Conservation (phyloP, 371 early-diverging fungal species). For the Rhizopus sp. region DNA sequence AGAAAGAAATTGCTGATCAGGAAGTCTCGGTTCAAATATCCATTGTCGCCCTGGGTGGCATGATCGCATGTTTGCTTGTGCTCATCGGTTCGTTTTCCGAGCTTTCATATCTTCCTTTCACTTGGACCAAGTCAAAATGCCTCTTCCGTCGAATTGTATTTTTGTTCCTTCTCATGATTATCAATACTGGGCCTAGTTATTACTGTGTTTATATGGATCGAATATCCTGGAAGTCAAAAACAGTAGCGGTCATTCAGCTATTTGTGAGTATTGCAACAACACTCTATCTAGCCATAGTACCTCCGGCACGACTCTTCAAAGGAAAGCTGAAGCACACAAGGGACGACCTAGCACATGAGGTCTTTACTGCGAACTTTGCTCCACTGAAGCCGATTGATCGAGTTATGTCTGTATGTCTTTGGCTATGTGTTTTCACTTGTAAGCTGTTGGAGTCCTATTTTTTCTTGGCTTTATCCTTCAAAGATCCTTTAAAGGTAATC, state of each 20-base stretch:
- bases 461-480: conserved; percentile 82
- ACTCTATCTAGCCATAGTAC: conserved; percentile 66
- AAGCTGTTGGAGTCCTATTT: conserved; percentile 86
- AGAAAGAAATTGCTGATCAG: conserved; percentile 37
- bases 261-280: conserved; percentile 69
- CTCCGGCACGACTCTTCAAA: conserved; percentile 69
- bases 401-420: conserved; percentile 75
- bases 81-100: conserved; percentile 71
- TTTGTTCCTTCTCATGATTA: conserved; percentile 60
- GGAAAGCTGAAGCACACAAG: conserved; percentile 34
- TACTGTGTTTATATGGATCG: conserved; percentile 62
- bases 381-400: conserved; percentile 72
- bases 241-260: conserved; percentile 69
- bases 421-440: conserved; percentile 76
- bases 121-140: conserved; percentile 61
- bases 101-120: conserved; percentile 68
- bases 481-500: conserved; percentile 78
- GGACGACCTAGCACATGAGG: conserved; percentile 61
- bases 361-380: conserved; percentile 83
- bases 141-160: conserved; percentile 63
- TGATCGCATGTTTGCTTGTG: conserved; percentile 69
- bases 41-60: conserved; percentile 77
- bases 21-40: conserved; percentile 65
- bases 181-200: conserved; percentile 71
- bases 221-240: conserved; percentile 47